These are phyloP conservation scores for Amanita brunnescens DNA, from an alignment of 768 basidiomycete species.

Conservation along the genomic window DNA sequence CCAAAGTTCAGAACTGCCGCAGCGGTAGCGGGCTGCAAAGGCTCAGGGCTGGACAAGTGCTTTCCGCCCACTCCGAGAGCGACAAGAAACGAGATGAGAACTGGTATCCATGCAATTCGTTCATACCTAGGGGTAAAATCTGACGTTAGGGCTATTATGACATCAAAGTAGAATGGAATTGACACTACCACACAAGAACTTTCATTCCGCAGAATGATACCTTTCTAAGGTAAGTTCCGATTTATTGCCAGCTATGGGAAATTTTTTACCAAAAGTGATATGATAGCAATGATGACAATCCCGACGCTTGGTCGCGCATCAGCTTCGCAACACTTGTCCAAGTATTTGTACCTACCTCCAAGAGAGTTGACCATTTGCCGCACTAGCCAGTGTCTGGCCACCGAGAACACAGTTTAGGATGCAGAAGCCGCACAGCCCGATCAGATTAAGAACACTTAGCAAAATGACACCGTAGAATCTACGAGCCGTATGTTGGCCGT, in stretches of 20 bases:
- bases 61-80: constrained; percentile 69
- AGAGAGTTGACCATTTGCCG: constrained; percentile 29
- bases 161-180: background rate
- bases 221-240: constrained; percentile 12
- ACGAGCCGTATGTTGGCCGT: constrained; percentile 10
- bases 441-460: constrained; percentile 52
- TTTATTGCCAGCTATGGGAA: constrained; percentile 20
- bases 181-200: constrained; percentile 33
- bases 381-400: constrained; percentile 42
- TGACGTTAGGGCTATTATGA: background rate
- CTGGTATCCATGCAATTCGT: constrained; percentile 67
- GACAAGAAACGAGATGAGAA: constrained; percentile 64
- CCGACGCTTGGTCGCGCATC: constrained; percentile 46
- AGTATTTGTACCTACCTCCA: constrained; percentile 28
- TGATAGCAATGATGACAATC: constrained; percentile 65
- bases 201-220: constrained; percentile 52
- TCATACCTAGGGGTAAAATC: constrained; percentile 44
- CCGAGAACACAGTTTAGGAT: constrained; percentile 68
- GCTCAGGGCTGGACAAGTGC: constrained; percentile 43
- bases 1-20: constrained; percentile 52
- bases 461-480: constrained; percentile 60
- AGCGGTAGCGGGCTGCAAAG: constrained; percentile 46
- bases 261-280: constrained; percentile 54
- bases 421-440: constrained; percentile 59
- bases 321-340: background rate